These are phyloP conservation scores for Blastocystis sp. DNA, from an alignment of 352 stramenopile species.

Conservation along the genomic window DNA sequence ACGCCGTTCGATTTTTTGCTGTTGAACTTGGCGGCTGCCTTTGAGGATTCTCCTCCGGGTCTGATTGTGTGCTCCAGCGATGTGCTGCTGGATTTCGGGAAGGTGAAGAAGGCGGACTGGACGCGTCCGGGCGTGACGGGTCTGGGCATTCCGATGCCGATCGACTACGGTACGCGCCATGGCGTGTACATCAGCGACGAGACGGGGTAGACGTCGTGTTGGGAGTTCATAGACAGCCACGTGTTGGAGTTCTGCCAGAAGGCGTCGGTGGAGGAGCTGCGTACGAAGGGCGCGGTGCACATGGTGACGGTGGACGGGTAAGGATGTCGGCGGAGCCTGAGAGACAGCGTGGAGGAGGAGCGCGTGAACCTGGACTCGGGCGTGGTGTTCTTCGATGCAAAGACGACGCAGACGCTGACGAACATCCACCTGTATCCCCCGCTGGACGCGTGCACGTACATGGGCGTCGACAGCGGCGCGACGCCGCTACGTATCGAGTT, in stretches of 20 bases:
- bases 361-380: conserved; percentile 56
- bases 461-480: conserved; percentile 54
- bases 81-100: conserved; percentile 49
- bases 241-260: conserved; percentile 58
- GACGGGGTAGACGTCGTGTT: not conserved
- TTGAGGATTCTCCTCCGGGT: conserved; percentile 26
- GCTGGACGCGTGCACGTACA: conserved; percentile 56
- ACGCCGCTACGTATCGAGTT: conserved; percentile 57
- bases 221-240: not conserved
- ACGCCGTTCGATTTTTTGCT: conserved; percentile 57
- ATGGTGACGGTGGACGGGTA: conserved; percentile 6
- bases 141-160: conserved; percentile 48
- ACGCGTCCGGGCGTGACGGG: conserved; percentile 48
- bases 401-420: conserved; percentile 46
- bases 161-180: conserved; percentile 53
- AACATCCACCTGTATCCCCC: conserved; percentile 51
- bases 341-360: not conserved
- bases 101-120: conserved; percentile 33
- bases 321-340: not conserved
- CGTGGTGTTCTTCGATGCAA: conserved; percentile 53
- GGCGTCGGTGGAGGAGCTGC: conserved; percentile 39
- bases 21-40: conserved; percentile 27
- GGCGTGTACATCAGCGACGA: conserved; percentile 52
- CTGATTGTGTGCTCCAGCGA: conserved; percentile 55
- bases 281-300: conserved; percentile 44